Evolutionary conservation across 108 stramenopile genomes (phyloP), one percentile per base, ranked within the genome.

Genomic region (Skeletonema grethae): DNA sequence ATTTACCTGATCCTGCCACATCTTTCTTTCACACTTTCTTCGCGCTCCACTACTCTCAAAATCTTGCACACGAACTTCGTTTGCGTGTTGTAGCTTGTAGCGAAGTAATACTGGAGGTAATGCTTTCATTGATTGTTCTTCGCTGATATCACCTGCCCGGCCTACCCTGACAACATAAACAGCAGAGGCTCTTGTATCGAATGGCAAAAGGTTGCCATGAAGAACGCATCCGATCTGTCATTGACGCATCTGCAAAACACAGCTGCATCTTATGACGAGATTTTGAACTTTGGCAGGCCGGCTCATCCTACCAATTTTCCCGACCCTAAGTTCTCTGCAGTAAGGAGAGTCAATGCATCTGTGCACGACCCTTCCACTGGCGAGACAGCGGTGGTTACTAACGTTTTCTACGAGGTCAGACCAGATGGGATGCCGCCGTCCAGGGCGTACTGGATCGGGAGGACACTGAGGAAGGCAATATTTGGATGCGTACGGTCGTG

Each of bases 401-500:
- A 90, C 48, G 86, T 90, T 30, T 78, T 90, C 32, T 90, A 86
- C 61, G 89, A 90, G 66, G 69, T 73, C 34, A 85, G 81, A 56
- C 28, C 73, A 46, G 90, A 88, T 67, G 87, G 90, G 0, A 61
- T 76, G 16, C 78, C 87, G 8, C 87, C 87, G 16, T 57, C 70
- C 7, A 70, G 87, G 34, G 90, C 87, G 0, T 92, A 92, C 68
- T 92, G 91, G 91, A 80, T 92, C 0, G 87, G 87, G 31, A 61
- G 86, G 29, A 92, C 89, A 67, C 67, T 92, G 9, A 88, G 87
- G 68, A 92, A 87, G 69, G 89, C 88, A 12, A 92, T 92, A 24
- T 92, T 85, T 79, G 91, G 91, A 20, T 86, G 88, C 29, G 91
- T 92, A 9, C 85, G 88, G 38, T 83, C 87, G 63, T 91, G 90